Evolutionary conservation across 2,329 filamentous ascomycete genomes (phyloP).

Genomic region (Penicillium sclerotigenum): DNA sequence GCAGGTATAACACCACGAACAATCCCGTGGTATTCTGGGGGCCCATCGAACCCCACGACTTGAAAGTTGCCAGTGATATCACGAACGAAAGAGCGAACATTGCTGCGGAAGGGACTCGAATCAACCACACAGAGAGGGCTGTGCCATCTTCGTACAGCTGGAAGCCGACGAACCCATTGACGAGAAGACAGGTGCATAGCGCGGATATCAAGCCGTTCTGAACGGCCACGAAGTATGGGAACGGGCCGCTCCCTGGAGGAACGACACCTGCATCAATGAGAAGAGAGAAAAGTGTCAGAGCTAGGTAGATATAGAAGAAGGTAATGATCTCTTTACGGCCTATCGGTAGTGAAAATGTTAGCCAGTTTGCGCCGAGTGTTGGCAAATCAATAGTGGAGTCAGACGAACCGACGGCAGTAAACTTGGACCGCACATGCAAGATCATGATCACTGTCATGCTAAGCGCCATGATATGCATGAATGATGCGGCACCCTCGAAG

Average conservation of each 20-base stretch:
- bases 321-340: slow-evolving; percentile 71
- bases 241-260: slow-evolving; percentile 73
- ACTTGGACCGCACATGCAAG: slow-evolving; percentile 92
- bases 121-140: slow-evolving; percentile 85
- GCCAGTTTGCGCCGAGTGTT: neutral
- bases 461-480: slow-evolving; percentile 87
- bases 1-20: slow-evolving; percentile 86
- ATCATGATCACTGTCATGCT: slow-evolving; percentile 97
- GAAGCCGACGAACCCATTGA: slow-evolving; percentile 98
- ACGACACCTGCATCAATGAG: slow-evolving; percentile 90
- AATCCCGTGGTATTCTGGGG: slow-evolving; percentile 84
- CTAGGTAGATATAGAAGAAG: slow-evolving; percentile 97
- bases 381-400: neutral
- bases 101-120: slow-evolving; percentile 70
- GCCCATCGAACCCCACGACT: slow-evolving; percentile 78
- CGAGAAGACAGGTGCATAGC: slow-evolving; percentile 80
- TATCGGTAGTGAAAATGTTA: slow-evolving; percentile 29
- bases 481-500: slow-evolving; percentile 86
- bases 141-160: slow-evolving; percentile 98
- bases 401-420: slow-evolving; percentile 85
- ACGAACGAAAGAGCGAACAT: slow-evolving; percentile 87
- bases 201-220: slow-evolving; percentile 84
- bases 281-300: slow-evolving; percentile 82
- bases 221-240: slow-evolving; percentile 85
- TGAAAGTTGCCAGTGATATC: slow-evolving; percentile 88